A percentile compares a stretch with the other conserved stretches of the same genome.
Evolutionary conservation across 2,329 filamentous ascomycete species (phyloP).

Genomic region (Paecilomyces sp.): DNA sequence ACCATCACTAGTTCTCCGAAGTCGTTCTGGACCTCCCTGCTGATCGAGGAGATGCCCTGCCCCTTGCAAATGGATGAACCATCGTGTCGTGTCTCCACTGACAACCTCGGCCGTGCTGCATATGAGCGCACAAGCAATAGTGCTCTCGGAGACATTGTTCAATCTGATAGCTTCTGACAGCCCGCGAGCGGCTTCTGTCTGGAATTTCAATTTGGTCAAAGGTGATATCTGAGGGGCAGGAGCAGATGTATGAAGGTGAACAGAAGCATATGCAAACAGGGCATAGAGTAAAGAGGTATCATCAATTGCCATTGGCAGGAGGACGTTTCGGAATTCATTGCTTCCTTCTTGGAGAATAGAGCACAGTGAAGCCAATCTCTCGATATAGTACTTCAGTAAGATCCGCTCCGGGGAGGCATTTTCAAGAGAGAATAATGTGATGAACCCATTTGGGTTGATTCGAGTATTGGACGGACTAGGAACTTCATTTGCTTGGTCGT

Average conservation of each 20-base stretch:
- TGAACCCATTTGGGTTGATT: not conserved
- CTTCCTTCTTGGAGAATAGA: constrained; percentile 6
- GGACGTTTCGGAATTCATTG: constrained; percentile 3
- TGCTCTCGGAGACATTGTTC: constrained; percentile 8
- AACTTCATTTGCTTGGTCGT: not conserved
- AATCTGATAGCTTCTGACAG: constrained; percentile 8
- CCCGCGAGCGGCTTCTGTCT: constrained; percentile 7
- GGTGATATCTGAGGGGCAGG: constrained; percentile 1
- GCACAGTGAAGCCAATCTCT: constrained; percentile 5
- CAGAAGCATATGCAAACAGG: constrained; percentile 9
- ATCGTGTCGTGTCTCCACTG: constrained; percentile 7
- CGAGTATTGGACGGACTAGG: not conserved
- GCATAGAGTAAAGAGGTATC: constrained; percentile 9
- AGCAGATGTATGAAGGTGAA: constrained; percentile 5
- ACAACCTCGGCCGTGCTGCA: constrained; percentile 8
- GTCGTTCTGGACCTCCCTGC: constrained; percentile 3
- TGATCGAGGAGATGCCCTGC: constrained; percentile 9
- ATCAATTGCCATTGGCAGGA: constrained; percentile 9
- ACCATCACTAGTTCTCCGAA: constrained; percentile 5
- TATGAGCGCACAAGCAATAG: constrained; percentile 8
- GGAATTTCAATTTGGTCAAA: constrained; percentile 3
- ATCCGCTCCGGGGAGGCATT: constrained; percentile 3
- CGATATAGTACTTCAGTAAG: constrained; percentile 7
- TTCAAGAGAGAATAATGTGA: not conserved
- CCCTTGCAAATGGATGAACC: constrained; percentile 9